Base-by-base conservation (phyloP, 164 flowering plant genomes). In the Dillenia suffruticosa region DNA sequence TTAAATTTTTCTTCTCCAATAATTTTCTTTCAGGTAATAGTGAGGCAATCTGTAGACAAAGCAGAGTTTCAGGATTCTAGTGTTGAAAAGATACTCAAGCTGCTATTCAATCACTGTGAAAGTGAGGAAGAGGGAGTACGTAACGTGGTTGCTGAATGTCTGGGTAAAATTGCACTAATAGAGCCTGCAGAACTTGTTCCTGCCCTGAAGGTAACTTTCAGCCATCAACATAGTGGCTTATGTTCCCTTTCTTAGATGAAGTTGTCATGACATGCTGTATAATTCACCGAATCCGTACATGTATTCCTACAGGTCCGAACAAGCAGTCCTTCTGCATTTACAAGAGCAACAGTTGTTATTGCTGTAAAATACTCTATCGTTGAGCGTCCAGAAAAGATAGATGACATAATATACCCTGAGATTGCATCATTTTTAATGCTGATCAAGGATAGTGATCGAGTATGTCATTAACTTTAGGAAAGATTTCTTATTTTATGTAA, bases 91-190 rank as follows among this genome's bases (percentile, higher is more conserved):
- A 95, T 95, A 66, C 86, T 92, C 48, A 84, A 76, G 19, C 79
- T 95, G 69, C 82, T 95, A 2, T 95, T 95, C 70, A 95, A 90
- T 65, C 99, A 95, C 73, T 92, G 96, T 73, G 97, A 92, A 81
- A 95, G 99, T 77, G 99, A 95, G 56, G 99, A 95, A 77, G 99
- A 95, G 76, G 99, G 99, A 26, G 98, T 95, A 13, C 90, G 99
- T 45, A 95, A 95, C 82, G 99, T 95, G 12, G 99, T 92, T 12
- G 99, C 98, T 17, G 99, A 95, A 72, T 95, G 99, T 72, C 82
- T 95, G 22, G 99, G 99, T 53, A 95, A 95, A 84, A 85, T 95
- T 79, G 97, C 97, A 9, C 90, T 95, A 15, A 90, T 95, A 64
- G 93, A 92, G 70, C 99, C 99, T 61, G 76, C 68, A 50, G 92